Evolutionary conservation across 179 eudicot species (phyloP).

Genomic region (Monotropa hypopitys): DNA sequence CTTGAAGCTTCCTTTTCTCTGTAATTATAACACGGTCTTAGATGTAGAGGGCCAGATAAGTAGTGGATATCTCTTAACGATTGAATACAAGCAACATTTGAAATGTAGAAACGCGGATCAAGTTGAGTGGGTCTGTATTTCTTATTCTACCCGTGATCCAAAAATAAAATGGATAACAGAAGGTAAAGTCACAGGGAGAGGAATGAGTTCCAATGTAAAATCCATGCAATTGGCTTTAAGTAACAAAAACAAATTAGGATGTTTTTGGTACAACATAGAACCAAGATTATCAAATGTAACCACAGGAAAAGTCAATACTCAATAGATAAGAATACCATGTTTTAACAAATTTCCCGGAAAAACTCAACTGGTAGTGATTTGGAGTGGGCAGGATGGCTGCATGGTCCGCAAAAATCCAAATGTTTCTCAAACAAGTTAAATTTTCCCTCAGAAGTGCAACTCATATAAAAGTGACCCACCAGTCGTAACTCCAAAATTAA

Average conservation of each 20-base stretch:
- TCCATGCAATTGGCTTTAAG: background rate
- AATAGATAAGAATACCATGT: background rate
- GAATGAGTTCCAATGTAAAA: background rate
- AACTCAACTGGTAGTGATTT: background rate
- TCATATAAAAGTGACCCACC: background rate
- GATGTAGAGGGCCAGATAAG: conserved; percentile 6
- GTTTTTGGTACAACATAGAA: background rate
- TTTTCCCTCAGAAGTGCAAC: background rate
- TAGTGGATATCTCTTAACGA: background rate
- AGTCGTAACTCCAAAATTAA: background rate
- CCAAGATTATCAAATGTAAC: background rate
- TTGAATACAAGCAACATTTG: background rate
- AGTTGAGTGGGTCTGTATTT: background rate
- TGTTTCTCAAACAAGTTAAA: background rate
- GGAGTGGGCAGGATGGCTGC: background rate
- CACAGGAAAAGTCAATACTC: background rate
- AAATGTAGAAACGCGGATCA: background rate
- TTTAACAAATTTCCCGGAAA: background rate
- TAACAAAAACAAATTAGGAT: too few relatives aligned
- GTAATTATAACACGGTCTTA: conserved; percentile 16
- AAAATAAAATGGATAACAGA: background rate
- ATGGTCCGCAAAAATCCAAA: background rate
- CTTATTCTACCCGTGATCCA: background rate
- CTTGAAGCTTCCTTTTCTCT: conserved; percentile 38
- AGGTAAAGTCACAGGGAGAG: background rate